Evolutionary conservation across 352 stramenopile species (phyloP).

Genomic region (Pythium monospermum): DNA sequence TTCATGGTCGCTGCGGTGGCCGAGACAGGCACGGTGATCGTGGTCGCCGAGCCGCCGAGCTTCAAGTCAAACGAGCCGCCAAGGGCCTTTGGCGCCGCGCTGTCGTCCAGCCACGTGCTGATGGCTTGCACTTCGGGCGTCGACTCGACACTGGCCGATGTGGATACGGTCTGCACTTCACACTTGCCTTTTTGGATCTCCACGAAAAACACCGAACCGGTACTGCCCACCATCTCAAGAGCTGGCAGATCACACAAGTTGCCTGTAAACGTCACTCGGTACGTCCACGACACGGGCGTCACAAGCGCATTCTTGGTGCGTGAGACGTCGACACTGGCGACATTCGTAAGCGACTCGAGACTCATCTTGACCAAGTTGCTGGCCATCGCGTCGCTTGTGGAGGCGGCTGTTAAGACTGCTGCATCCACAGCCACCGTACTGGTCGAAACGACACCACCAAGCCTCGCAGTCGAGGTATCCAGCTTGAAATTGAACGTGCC

Average conservation of each 20-base stretch:
- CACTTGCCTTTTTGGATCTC: conserved; percentile 84
- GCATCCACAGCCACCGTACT: conserved; percentile 45
- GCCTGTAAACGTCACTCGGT: conserved; percentile 83
- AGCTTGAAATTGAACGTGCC: conserved; percentile 72
- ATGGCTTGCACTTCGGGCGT: conserved; percentile 88
- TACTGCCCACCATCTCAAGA: conserved; percentile 50
- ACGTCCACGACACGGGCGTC: conserved; percentile 43
- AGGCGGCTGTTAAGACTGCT: conserved; percentile 25
- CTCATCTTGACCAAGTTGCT: conserved; percentile 76
- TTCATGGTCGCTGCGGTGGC: conserved; percentile 41
- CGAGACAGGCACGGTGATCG: conserved; percentile 36
- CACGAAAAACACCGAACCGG: conserved; percentile 47
- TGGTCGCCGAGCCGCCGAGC: conserved; percentile 40
- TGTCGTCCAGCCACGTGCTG: conserved; percentile 61
- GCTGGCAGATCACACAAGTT: conserved; percentile 80
- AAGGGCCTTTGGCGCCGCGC: conserved; percentile 24
- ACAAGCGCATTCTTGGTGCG: conserved; percentile 28
- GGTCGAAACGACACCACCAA: conserved; percentile 40
- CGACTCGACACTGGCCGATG: conserved; percentile 87
- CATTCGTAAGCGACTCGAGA: conserved; percentile 74
- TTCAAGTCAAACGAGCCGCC: conserved; percentile 65
- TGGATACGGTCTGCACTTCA: conserved; percentile 93
- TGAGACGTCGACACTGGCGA: conserved; percentile 81
- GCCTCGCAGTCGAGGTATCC: conserved; percentile 55
- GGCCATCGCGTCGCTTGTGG: conserved; percentile 45